phyloP scores from a whole-genome alignment of 257 asterid species.

The Paraleonurus japonicus region DNA sequence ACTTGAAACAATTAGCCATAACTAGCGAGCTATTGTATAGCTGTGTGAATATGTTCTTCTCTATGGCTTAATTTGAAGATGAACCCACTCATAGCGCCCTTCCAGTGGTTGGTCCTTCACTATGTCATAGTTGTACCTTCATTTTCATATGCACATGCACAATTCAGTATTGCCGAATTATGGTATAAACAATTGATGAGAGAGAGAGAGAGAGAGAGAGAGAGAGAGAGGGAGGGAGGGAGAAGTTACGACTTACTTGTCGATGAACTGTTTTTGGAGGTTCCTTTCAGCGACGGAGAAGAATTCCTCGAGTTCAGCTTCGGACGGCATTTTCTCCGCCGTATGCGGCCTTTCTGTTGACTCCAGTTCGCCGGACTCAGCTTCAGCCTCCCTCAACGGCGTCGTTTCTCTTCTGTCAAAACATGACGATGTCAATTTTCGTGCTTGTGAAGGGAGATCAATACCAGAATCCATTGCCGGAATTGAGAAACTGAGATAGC shows the following conservation, averaged over 20 bases:
- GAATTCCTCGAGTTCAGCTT: conserved; percentile 64
- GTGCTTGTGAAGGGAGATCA: conserved; percentile 19
- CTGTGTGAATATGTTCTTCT: background rate
- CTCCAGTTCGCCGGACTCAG: conserved; percentile 44
- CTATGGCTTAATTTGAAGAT: conserved; percentile 30
- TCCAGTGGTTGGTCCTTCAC: conserved; percentile 57
- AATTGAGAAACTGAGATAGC: conserved; percentile 1
- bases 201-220: conserved; percentile 1
- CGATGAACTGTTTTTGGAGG: conserved; percentile 41
- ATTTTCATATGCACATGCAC: background rate
- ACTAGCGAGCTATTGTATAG: background rate
- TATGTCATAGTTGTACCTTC: conserved; percentile 74
- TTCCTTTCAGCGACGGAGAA: conserved; percentile 60
- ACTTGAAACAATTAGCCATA: background rate
- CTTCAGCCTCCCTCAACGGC: conserved; percentile 34
- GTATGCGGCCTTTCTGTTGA: conserved; percentile 31
- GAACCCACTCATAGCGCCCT: conserved; percentile 66
- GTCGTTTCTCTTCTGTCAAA: conserved; percentile 42
- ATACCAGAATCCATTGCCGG: conserved; percentile 18
- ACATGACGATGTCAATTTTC: background rate
- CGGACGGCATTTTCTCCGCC: conserved; percentile 47
- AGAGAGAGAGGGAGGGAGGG: conserved; percentile 4
- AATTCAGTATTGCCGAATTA: background rate
- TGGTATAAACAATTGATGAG: background rate
- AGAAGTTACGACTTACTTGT: conserved; percentile 37